These are phyloP conservation scores for Terfezia boudieri DNA, from an alignment of 495 filamentous ascomycete genomes.

Conservation along the genomic window DNA sequence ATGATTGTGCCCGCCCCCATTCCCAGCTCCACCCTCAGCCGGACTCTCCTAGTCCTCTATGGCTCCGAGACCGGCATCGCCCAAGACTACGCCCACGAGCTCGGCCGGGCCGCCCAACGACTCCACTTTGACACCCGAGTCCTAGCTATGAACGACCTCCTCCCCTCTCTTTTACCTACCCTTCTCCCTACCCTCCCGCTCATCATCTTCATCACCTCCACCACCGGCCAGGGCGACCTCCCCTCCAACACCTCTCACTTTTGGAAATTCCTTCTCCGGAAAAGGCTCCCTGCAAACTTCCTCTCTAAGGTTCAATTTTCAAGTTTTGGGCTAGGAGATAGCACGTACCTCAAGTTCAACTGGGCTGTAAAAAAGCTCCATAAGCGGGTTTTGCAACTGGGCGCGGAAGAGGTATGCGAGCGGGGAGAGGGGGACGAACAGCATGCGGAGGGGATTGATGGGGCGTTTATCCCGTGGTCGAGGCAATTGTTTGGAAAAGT, in stretches of 20 bases:
- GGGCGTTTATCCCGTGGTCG: conserved; percentile 59
- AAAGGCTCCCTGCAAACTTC: conserved; percentile 48
- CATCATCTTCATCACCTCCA: conserved; percentile 62
- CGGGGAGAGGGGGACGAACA: conserved; percentile 79
- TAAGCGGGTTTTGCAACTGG: conserved; percentile 65
- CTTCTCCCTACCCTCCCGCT: conserved; percentile 26
- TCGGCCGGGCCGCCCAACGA: conserved; percentile 47
- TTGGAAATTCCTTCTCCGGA: conserved; percentile 65
- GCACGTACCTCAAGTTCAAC: conserved; percentile 90
- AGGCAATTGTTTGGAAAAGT: conserved; percentile 39
- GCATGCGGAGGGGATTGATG: conserved; percentile 81
- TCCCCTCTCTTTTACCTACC: neutral
- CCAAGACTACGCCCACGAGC: conserved; percentile 67
- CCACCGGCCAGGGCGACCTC: conserved; percentile 85
- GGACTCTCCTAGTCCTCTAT: conserved; percentile 45
- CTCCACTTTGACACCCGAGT: conserved; percentile 56
- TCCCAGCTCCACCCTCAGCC: too few relatives aligned
- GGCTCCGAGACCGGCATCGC: conserved; percentile 88
- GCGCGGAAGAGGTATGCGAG: conserved; percentile 52
- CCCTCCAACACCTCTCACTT: conserved; percentile 57
- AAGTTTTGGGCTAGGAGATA: conserved; percentile 82
- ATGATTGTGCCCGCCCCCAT: too few relatives aligned
- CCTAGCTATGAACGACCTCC: conserved; percentile 42
- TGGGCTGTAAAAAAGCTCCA: conserved; percentile 75
- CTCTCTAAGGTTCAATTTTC: conserved; percentile 46